Base-by-base conservation (phyloP, 2,329 filamentous ascomycete genomes). In the Diaporthe helianthi region DNA sequence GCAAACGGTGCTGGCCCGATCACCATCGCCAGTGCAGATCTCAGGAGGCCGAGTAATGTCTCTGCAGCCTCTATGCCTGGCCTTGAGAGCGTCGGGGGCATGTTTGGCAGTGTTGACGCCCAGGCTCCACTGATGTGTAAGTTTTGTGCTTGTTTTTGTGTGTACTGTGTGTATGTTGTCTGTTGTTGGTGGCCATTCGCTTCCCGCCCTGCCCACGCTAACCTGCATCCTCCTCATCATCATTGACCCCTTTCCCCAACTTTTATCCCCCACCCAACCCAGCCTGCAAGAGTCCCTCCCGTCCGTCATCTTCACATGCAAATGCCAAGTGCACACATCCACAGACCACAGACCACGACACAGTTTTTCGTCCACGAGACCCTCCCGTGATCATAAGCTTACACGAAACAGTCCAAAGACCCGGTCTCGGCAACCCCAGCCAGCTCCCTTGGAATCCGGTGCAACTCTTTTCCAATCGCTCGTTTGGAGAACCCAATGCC, bases 51-150 rank as follows among this genome's bases (percentile, higher is more conserved):
- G 53, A 81, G 80, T 77, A 75, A 73, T 71, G 76, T 70, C 17
- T 75, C 73, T 51, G 70, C 72, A 63, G 71, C 69, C 44, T 75
- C 74, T 31, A 52, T 67, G 44, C 77, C 73, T 69, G 76, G 75
- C 44, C 55, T 63, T 17, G 67, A 69, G 64, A 71, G 49, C 41
- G 52, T 63, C 31, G 61, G 55, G 52, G 65, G 68, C 22, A 46
- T 70, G 65, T 41, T 73, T 69, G 67, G 73, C 47, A 54, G 69
- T 38, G 71, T 72, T 55, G 81, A 85, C 51, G 79, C 79, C 75
- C 84, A 85, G 73, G 79, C 83, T 69, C 80, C 83, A 73, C 82
- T 83, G 75, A 78, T 84, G 73, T 83, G 84, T 86, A 82, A 82
- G 83, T 82, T 63, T 46, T 33, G 24, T 10, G 15, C 12, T 41